Evolutionary conservation across 2,329 filamentous ascomycete species (phyloP), one percentile per base, ranked within the genome.

Genomic region (Monilinia vaccinii-corymbosi): DNA sequence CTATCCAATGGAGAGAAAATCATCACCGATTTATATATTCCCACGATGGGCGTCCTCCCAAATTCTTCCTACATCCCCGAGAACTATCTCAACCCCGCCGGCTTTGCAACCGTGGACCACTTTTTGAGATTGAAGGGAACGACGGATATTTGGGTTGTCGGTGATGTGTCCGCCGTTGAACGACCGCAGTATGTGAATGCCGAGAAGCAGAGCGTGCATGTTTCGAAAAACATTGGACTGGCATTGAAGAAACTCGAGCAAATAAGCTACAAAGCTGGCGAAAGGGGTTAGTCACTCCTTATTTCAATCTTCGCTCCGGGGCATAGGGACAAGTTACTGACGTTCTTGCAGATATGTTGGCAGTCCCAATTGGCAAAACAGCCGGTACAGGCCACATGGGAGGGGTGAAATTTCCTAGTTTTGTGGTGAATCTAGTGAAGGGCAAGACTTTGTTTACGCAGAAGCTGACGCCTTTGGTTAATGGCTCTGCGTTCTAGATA

Each of bases 21-120:
- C 61, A 67, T 68, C 14, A 79, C 81, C 1, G 82, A 86, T 64
- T 62, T 81, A 23, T 82, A 82, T 70, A 73, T 86, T 51, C 78
- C 81, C 9, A 81, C 82, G 2, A 78, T 78, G 66, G 83, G 83
- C 46, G 68, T 83, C 49, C 66, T 73, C 23, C 79, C 83, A 56
- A 85, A 85, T 71, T 77, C 80, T 4, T 77, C 78, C 38, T 85
- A 77, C 70, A 65, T 85, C 4, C 77, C 79, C 1, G 66, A 66
- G 2, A 69, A 70, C 60, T 73, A 79, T 63, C 74, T 83, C 23
- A 76, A 74, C 28, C 71, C 75, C 23, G 70, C 69, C 49, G 76
- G 75, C 48, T 79, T 75, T 62, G 76, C 79, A 60, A 70, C 75
- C 10, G 76, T 81, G 4, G 80, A 85, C 64, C 78, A 80, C 38